Percentiles rank a stretch among this genome's conserved stretches.
Conservation (phyloP, 805 yeast genomes). For the Hanseniaspora occidentalis region DNA sequence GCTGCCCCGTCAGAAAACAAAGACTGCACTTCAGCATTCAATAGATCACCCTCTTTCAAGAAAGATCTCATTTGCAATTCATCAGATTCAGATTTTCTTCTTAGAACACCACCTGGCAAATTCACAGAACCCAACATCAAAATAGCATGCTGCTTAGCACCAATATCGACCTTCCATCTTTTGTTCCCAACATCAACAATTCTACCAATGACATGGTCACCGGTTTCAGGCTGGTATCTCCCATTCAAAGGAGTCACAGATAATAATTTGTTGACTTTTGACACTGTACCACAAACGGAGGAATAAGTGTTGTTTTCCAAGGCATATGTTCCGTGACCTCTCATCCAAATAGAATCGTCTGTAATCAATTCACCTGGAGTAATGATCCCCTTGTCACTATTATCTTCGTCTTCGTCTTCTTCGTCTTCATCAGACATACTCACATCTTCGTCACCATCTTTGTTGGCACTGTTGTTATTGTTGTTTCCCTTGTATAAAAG, state of each 20-base stretch:
- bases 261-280: constrained; percentile 74
- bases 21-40: constrained; percentile 93
- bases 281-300: constrained; percentile 84
- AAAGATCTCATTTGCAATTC: constrained; percentile 93
- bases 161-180: constrained; percentile 95
- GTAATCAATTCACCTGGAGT: constrained; percentile 97
- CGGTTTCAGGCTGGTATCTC: constrained; percentile 85
- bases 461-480: constrained; percentile 4
- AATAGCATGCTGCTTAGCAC: constrained; percentile 87
- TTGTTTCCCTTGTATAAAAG: neutral
- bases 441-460: constrained; percentile 25
- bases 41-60: constrained; percentile 87
- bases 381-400: constrained; percentile 36
- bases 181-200: constrained; percentile 87
- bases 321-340: constrained; percentile 94
- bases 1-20: constrained; percentile 87
- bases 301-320: constrained; percentile 66
- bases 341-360: constrained; percentile 94
- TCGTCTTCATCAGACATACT: constrained; percentile 29
- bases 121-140: constrained; percentile 91
- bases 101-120: constrained; percentile 90
- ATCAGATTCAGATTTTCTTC: constrained; percentile 90
- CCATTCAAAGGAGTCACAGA: constrained; percentile 82
- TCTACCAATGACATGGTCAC: constrained; percentile 91
- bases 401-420: constrained; percentile 21